Percentiles rank a stretch among this genome's conserved stretches.
Conservation (phyloP, 177 flowering plant genomes). For the Vitis hybrid region DNA sequence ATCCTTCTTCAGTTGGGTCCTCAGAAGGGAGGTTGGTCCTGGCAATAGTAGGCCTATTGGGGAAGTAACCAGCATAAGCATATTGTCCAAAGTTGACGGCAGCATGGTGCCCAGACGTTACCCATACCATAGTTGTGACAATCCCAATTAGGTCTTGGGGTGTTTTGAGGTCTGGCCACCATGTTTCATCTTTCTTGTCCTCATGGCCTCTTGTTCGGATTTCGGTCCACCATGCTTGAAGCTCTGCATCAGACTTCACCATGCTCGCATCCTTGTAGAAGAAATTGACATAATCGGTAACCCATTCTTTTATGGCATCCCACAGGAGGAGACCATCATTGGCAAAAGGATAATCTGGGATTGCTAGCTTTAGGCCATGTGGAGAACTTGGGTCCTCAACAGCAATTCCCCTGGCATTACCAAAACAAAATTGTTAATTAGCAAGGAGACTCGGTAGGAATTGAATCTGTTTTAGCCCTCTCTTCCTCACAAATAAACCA, state of each 20-base stretch:
- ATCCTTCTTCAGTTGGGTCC: slow-evolving; percentile 24
- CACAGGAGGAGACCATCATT: slow-evolving; percentile 28
- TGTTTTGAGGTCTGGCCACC: slow-evolving; percentile 41
- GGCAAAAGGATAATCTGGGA: slow-evolving; percentile 35
- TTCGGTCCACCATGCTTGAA: slow-evolving; percentile 31
- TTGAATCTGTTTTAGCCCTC: no score
- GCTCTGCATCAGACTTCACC: slow-evolving; percentile 18
- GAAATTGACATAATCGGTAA: slow-evolving; percentile 21
- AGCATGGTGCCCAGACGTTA: slow-evolving; percentile 41
- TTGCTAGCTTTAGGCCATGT: slow-evolving; percentile 27
- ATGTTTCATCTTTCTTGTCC: slow-evolving; percentile 36
- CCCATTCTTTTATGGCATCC: slow-evolving; percentile 22
- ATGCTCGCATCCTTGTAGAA: slow-evolving; percentile 11
- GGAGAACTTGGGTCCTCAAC: slow-evolving; percentile 24
- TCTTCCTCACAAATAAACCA: no score
- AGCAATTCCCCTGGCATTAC: slow-evolving; percentile 23
- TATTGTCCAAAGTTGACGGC: slow-evolving; percentile 50
- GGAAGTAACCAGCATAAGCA: slow-evolving; percentile 39
- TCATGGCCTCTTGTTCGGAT: slow-evolving; percentile 29
- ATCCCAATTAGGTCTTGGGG: slow-evolving; percentile 22
- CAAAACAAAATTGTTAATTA: neutral
- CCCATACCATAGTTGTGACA: slow-evolving; percentile 38
- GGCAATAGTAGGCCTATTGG: slow-evolving; percentile 35
- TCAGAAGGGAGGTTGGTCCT: slow-evolving; percentile 33
- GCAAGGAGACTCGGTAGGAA: neutral